Conservation (phyloP, 371 early-diverging fungal genomes). For the Saksenaea vasiformis region DNA sequence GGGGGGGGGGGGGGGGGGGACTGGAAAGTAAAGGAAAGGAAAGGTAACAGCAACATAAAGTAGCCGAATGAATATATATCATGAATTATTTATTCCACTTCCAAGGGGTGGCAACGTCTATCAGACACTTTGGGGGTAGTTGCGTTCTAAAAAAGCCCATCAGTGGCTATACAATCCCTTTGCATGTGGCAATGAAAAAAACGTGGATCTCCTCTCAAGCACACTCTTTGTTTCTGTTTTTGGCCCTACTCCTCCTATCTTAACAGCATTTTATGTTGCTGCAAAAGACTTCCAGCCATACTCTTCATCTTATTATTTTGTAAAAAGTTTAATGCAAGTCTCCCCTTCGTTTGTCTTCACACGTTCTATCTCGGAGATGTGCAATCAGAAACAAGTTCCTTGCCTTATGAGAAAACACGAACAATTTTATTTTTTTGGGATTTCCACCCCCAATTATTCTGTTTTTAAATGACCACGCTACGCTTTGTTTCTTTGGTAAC, state of each 20-base stretch:
- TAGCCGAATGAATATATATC: background rate
- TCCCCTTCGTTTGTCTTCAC: background rate
- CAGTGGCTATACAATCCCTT: conserved; percentile 6
- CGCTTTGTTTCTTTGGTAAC: background rate
- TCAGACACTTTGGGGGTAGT: conserved; percentile 5
- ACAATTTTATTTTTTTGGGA: background rate
- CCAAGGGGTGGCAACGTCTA: background rate
- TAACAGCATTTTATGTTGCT: background rate
- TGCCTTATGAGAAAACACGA: conserved; percentile 1
- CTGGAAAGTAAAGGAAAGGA: conserved; percentile 3
- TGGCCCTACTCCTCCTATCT: background rate
- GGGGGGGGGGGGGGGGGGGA: conserved; percentile 1
- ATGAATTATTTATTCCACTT: background rate
- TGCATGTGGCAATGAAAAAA: conserved; percentile 5
- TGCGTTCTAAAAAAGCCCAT: conserved; percentile 6
- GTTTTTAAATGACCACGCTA: background rate
- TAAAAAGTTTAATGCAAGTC: conserved; percentile 1
- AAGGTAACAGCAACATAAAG: conserved; percentile 1
- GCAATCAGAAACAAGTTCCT: background rate
- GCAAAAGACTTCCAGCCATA: background rate
- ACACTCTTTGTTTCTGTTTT: background rate
- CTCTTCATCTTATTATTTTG: background rate
- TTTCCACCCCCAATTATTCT: background rate
- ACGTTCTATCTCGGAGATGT: conserved; percentile 1
- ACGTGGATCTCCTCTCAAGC: conserved; percentile 6